Conservation (phyloP, 495 filamentous ascomycete genomes). For the Daldinia decipiens region DNA sequence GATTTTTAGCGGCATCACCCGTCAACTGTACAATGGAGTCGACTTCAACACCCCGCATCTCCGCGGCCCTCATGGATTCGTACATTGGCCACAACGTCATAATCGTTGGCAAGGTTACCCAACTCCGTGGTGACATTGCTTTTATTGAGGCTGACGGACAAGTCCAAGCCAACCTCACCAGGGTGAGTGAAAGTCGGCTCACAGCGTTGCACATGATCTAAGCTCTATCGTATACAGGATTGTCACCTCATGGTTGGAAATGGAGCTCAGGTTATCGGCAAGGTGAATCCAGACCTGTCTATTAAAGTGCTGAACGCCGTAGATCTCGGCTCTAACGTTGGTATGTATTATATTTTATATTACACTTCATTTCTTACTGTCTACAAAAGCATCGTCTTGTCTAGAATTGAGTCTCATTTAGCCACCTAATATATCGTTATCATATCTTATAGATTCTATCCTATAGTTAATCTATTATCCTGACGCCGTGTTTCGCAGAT, state of each 20-base stretch:
- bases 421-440: too few relatives aligned
- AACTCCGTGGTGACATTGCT: conserved; percentile 83
- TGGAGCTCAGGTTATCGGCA: conserved; percentile 88
- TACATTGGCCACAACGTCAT: conserved; percentile 80
- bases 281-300: conserved; percentile 82
- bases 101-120: conserved; percentile 83
- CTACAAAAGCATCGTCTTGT: not conserved
- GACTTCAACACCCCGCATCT: conserved; percentile 74
- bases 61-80: conserved; percentile 71
- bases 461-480: not conserved
- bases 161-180: conserved; percentile 76
- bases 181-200: conserved; percentile 58
- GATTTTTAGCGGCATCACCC: not conserved
- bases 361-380: not conserved
- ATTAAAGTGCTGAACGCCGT: conserved; percentile 78
- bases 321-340: conserved; percentile 80
- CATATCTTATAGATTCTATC: not conserved
- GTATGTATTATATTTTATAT: conserved; percentile 53
- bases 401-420: too few relatives aligned
- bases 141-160: conserved; percentile 79
- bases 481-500: conserved; percentile 61
- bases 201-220: conserved; percentile 2
- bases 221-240: conserved; percentile 62
- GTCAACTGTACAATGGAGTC: conserved; percentile 52
- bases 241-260: conserved; percentile 80